A percentile compares a stretch with the other conserved stretches of the same genome.
phyloP scores from a whole-genome alignment of 305 asterid species.

The Solanum hybrid region DNA sequence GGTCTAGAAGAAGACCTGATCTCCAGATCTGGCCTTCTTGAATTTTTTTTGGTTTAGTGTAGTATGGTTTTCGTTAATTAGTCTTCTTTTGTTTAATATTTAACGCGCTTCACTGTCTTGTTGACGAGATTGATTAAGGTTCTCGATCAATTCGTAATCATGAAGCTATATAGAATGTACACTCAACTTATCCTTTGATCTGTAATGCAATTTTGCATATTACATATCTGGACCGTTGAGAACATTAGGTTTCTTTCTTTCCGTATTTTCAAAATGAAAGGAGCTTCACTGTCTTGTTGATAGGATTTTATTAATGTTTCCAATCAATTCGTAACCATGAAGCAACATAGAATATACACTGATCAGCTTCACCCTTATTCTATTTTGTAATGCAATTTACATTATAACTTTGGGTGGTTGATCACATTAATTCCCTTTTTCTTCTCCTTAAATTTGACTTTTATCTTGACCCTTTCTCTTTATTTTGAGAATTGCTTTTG shows the following conservation, averaged over 20 bases:
- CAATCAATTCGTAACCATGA: background rate
- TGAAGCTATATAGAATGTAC: background rate
- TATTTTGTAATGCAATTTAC: background rate
- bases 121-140: constrained; percentile 10
- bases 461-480: background rate
- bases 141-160: constrained; percentile 14
- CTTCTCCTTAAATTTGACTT: background rate
- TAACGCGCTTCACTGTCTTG: constrained; percentile 17
- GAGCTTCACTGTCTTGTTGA: background rate
- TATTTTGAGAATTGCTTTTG: background rate
- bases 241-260: too few species aligned
- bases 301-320: background rate
- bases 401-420: constrained; percentile 8
- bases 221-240: background rate
- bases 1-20: background rate
- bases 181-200: background rate
- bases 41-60: background rate
- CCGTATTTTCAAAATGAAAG: too few species aligned
- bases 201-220: too few species aligned
- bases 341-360: background rate
- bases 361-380: background rate
- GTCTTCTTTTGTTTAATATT: background rate
- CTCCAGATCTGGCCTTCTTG: background rate
- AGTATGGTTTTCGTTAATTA: background rate
- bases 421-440: background rate